Evolutionary conservation across 225 moss, liverwort and hornwort genomes (phyloP).

Genomic region (Pseudisothecium myosuroides): DNA sequence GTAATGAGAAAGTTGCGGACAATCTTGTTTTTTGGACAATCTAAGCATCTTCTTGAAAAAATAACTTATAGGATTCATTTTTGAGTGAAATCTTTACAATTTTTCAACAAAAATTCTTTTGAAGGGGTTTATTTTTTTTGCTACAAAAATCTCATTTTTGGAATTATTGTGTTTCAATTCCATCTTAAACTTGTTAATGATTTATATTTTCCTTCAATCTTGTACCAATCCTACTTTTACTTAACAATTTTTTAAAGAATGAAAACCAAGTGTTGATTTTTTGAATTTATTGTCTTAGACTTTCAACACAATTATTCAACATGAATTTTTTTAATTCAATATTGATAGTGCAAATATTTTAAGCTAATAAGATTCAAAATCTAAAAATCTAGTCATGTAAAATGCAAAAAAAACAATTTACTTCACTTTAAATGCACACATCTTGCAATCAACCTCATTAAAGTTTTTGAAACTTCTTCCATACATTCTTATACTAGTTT

Average conservation of each 20-base stretch:
- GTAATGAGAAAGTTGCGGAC: background rate
- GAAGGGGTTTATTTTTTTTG: rapidly evolving
- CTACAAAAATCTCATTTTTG: background rate
- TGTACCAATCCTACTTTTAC: rapidly evolving
- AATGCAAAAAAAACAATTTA: background rate
- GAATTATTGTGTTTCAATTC: background rate
- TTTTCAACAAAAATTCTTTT: too few relatives aligned
- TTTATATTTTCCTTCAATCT: background rate
- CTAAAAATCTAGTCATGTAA: background rate
- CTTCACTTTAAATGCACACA: background rate
- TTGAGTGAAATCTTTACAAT: background rate
- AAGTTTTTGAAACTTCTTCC: background rate
- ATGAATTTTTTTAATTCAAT: background rate
- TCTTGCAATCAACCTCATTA: background rate
- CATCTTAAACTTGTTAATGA: background rate
- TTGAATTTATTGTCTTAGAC: too few relatives aligned
- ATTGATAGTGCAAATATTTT: background rate
- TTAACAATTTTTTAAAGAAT: too few relatives aligned
- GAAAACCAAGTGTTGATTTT: background rate
- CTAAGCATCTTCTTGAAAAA: background rate
- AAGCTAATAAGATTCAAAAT: background rate
- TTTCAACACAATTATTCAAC: background rate
- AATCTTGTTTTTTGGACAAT: background rate
- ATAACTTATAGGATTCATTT: background rate
- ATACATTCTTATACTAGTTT: background rate